Percentiles rank a stretch among this genome's conserved stretches.
Conservation (phyloP, 139 green algal species). For the Chlorella sorokiniana region DNA sequence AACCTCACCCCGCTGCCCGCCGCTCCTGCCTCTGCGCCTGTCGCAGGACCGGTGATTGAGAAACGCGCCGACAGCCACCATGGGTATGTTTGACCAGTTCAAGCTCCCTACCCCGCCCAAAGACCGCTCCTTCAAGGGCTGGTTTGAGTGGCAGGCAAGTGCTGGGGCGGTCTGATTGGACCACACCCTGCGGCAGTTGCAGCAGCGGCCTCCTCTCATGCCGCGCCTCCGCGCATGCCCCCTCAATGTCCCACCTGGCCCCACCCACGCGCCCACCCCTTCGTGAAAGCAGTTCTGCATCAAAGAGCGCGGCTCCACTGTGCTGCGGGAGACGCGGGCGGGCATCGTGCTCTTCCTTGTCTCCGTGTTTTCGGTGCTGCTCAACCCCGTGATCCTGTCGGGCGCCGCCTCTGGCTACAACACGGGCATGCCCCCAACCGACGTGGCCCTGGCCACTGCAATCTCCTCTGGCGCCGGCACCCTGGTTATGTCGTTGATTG, state of each 20-base stretch:
- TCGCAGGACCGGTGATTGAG: background rate
- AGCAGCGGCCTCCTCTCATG: background rate
- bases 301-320: slow-evolving; percentile 19
- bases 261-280: background rate
- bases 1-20: background rate
- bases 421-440: slow-evolving; percentile 28
- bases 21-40: background rate
- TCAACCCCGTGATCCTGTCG: slow-evolving; percentile 32
- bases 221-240: background rate
- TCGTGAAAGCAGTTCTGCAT: slow-evolving; percentile 33
- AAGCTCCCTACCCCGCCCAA: background rate
- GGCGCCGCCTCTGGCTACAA: slow-evolving; percentile 12
- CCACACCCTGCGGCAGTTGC: background rate
- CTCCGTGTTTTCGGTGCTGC: slow-evolving; percentile 23
- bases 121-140: background rate
- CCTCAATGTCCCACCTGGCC: background rate
- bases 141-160: slow-evolving; percentile 17
- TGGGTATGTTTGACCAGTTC: slow-evolving; percentile 17
- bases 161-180: background rate
- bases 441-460: slow-evolving; percentile 29
- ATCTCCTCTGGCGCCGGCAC: slow-evolving; percentile 29
- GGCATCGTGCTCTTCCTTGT: slow-evolving; percentile 34
- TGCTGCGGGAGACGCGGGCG: slow-evolving; percentile 5
- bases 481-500: slow-evolving; percentile 12
- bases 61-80: background rate